Conservation (phyloP, 2,329 filamentous ascomycete species). For the Ceratocystis harringtonii region DNA sequence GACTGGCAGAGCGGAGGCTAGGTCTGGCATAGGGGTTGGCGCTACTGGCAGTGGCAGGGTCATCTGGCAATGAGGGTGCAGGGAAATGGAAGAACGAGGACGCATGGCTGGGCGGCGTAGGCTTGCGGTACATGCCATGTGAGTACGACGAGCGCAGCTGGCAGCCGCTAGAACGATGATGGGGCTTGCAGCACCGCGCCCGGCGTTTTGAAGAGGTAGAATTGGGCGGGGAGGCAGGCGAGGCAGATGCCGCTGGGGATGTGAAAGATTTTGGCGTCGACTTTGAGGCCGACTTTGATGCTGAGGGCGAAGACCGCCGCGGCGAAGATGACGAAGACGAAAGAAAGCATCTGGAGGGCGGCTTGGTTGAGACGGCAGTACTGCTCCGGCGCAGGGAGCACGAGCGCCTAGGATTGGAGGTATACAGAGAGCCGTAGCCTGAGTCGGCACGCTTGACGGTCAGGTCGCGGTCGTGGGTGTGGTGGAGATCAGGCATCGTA, state of each 20-base stretch:
- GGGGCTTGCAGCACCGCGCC: conserved; percentile 17
- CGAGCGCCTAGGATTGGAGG: conserved; percentile 27
- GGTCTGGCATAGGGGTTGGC: not conserved
- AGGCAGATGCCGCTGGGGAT: conserved; percentile 22
- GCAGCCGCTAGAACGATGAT: conserved; percentile 20
- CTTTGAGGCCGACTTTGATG: not conserved
- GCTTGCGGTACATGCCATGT: conserved; percentile 14
- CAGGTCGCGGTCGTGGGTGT: conserved; percentile 23
- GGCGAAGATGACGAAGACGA: not conserved
- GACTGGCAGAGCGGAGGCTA: not conserved
- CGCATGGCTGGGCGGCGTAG: conserved; percentile 22
- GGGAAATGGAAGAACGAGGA: conserved; percentile 37
- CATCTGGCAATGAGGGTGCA: conserved; percentile 15
- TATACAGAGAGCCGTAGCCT: conserved; percentile 39
- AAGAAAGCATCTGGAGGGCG: not conserved
- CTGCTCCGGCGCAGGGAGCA: conserved; percentile 22
- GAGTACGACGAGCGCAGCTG: conserved; percentile 16
- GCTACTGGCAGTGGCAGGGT: not conserved
- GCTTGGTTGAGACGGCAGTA: conserved; percentile 21
- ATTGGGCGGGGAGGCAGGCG: conserved; percentile 28
- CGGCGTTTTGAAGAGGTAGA: conserved; percentile 21
- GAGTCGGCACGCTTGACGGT: conserved; percentile 42
- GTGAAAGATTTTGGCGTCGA: conserved; percentile 10
- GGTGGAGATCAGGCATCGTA: not conserved
- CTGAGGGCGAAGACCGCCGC: not conserved